Evolutionary conservation across 2,329 filamentous ascomycete genomes (phyloP).

Genomic region (Whalleya microplaca): DNA sequence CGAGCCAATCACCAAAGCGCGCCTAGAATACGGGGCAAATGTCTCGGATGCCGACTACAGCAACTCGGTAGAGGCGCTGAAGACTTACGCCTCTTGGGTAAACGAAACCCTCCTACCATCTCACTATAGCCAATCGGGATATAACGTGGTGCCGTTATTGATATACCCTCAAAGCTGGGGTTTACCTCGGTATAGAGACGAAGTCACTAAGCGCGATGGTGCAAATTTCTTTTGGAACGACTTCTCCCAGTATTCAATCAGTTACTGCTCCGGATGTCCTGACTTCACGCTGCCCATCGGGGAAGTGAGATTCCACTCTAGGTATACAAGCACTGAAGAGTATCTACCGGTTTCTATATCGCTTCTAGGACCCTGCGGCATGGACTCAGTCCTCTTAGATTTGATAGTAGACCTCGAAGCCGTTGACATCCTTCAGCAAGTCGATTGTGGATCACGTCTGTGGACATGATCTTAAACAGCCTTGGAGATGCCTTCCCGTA

Average conservation of each 20-base stretch:
- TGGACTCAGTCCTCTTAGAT: conserved; percentile 11
- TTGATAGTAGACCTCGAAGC: conserved; percentile 15
- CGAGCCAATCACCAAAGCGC: conserved; percentile 15
- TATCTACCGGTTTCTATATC: conserved; percentile 23
- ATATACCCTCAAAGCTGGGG: conserved; percentile 26
- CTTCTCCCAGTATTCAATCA: conserved; percentile 22
- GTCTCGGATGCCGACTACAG: conserved; percentile 4
- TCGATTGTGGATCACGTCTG: conserved; percentile 7
- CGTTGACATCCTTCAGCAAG: not conserved
- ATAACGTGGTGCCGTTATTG: conserved; percentile 12
- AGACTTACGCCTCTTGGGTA: conserved; percentile 17
- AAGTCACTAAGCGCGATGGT: not conserved
- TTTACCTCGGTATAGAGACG: conserved; percentile 20
- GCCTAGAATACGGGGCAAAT: conserved; percentile 17
- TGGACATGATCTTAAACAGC: not conserved
- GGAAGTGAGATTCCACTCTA: conserved; percentile 18
- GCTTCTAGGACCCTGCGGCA: conserved; percentile 12
- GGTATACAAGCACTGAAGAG: conserved; percentile 12
- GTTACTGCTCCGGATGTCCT: conserved; percentile 26
- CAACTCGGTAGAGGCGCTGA: not conserved
- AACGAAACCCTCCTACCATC: conserved; percentile 16
- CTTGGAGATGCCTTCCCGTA: not conserved
- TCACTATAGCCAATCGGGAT: not conserved
- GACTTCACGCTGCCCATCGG: conserved; percentile 24
- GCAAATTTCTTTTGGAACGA: conserved; percentile 23